Conservation (phyloP, 768 basidiomycete genomes). For the Lentinus tigrinus region DNA sequence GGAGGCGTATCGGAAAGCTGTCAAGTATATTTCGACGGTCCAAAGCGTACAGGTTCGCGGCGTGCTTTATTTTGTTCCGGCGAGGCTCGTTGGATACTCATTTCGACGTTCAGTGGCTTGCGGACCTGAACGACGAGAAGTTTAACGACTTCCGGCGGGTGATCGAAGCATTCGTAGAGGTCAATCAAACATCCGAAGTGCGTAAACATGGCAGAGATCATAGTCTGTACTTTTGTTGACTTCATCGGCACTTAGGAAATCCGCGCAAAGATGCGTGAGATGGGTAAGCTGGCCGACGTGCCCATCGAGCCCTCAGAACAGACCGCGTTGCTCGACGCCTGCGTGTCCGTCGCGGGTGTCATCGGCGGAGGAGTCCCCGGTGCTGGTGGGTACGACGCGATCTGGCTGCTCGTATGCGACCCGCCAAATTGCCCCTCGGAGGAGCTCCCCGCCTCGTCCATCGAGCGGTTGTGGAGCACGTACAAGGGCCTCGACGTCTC, state of each 20-base stretch:
- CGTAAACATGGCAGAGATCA: not conserved
- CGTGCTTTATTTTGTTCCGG: not conserved
- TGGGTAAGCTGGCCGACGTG: constrained; percentile 78
- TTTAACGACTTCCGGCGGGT: constrained; percentile 31
- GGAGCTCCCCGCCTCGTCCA: constrained; percentile 48
- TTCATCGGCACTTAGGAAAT: constrained; percentile 52
- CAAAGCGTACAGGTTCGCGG: constrained; percentile 53
- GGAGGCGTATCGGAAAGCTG: constrained; percentile 49
- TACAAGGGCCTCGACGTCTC: constrained; percentile 67
- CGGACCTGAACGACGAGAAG: constrained; percentile 46
- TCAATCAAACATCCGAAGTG: constrained; percentile 60
- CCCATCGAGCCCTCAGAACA: constrained; percentile 92
- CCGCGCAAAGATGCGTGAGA: constrained; percentile 75
- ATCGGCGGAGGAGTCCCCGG: constrained; percentile 96
- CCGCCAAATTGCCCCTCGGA: constrained; percentile 43
- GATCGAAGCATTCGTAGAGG: constrained; percentile 56
- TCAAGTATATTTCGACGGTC: constrained; percentile 62
- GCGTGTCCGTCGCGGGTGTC: constrained; percentile 76
- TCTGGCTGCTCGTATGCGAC: constrained; percentile 88
- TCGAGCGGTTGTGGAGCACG: constrained; percentile 67
- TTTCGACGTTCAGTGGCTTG: constrained; percentile 27
- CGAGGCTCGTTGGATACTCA: not conserved
- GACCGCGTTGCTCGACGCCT: constrained; percentile 77
- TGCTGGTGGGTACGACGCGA: constrained; percentile 95
- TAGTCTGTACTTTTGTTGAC: not conserved